Percentiles rank a stretch among this genome's conserved stretches.
Conservation (phyloP, 805 yeast species). For the Yarrowia deformans region DNA sequence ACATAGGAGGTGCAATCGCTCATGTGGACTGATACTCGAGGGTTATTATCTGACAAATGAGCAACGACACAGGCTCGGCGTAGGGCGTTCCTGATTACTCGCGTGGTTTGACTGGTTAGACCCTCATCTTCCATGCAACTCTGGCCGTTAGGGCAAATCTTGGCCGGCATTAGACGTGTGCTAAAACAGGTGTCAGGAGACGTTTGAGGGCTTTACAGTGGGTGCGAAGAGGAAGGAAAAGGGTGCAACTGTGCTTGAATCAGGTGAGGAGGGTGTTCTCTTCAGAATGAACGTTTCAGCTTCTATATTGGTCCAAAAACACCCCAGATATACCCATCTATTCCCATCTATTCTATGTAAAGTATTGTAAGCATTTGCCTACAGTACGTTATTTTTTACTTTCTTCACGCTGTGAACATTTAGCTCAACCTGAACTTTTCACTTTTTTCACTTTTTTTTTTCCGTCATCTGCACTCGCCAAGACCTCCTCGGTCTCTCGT, state of each 20-base stretch:
- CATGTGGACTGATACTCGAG: constrained; percentile 18
- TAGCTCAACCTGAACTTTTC: neutral
- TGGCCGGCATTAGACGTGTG: constrained; percentile 4
- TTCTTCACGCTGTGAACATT: neutral
- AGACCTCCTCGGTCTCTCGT: neutral
- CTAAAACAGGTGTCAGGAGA: neutral
- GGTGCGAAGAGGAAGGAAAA: too few species aligned
- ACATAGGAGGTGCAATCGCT: constrained; percentile 22
- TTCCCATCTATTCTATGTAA: too few species aligned
- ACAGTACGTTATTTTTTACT: neutral
- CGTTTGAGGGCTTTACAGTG: too few species aligned
- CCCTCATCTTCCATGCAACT: neutral
- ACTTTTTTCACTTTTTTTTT: neutral
- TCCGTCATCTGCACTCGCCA: neutral
- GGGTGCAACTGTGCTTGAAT: too few species aligned
- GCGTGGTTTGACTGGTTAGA: too few species aligned
- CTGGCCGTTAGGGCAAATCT: neutral
- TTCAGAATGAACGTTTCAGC: neutral
- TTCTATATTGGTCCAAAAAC: neutral
- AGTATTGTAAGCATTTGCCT: neutral
- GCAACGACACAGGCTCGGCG: neutral
- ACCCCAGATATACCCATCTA: neutral
- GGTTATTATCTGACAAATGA: neutral
- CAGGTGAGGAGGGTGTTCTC: neutral
- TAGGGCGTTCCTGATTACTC: neutral